These are phyloP conservation scores for Melastoma candidum DNA, from an alignment of 441 rosid species.

Conservation along the genomic window DNA sequence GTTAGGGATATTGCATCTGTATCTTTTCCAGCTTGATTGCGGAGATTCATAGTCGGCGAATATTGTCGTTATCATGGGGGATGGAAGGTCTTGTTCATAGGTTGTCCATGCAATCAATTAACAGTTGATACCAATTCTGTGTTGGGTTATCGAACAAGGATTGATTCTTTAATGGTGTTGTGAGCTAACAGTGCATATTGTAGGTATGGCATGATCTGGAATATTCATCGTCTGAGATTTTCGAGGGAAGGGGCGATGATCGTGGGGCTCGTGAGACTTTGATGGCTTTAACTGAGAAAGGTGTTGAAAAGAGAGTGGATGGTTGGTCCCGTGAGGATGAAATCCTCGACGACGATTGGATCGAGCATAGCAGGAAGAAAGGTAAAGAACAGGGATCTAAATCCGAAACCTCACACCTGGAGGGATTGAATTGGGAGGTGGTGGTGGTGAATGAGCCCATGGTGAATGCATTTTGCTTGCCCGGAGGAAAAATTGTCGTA, in stretches of 20 bases:
- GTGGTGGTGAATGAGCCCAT: conserved; percentile 73
- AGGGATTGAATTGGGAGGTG: conserved; percentile 84
- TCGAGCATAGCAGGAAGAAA: conserved; percentile 57
- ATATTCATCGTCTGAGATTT: conserved; percentile 47
- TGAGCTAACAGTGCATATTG: neutral
- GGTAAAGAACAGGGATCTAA: conserved; percentile 35
- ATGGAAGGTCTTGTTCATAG: too few relatives aligned
- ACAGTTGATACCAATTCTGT: too few relatives aligned
- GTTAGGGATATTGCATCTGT: too few relatives aligned
- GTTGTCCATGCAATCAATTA: too few relatives aligned
- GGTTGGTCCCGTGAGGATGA: conserved; percentile 65
- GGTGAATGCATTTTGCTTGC: conserved; percentile 74
- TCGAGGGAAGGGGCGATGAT: conserved; percentile 14
- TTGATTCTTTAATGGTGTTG: neutral
- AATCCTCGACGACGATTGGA: conserved; percentile 85
- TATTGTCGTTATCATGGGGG: too few relatives aligned
- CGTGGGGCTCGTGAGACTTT: conserved; percentile 30
- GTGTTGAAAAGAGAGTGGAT: conserved; percentile 23
- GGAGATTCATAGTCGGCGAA: too few relatives aligned
- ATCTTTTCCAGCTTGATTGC: too few relatives aligned
- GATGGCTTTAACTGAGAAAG: conserved; percentile 30
- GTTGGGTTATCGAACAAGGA: too few relatives aligned
- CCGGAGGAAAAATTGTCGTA: conserved; percentile 88
- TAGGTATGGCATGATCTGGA: conserved; percentile 57
- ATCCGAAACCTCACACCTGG: conserved; percentile 53